Base-by-base conservation (phyloP, 371 early-diverging fungal genomes). In the Apophysomyces trapeziformis region DNA sequence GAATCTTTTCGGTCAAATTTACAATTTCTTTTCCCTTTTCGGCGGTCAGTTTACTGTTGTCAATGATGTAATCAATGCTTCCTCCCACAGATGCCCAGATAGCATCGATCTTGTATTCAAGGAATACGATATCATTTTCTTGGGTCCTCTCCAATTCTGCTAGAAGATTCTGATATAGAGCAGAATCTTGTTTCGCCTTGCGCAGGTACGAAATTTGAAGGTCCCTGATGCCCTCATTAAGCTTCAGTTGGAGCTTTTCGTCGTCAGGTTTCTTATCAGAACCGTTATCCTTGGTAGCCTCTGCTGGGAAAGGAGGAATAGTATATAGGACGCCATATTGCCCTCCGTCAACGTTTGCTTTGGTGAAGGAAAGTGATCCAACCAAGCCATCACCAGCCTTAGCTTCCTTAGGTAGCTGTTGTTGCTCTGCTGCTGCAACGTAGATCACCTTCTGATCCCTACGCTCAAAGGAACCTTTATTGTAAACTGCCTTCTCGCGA, bases 371-470 rank as follows among this genome's bases (percentile, higher is more conserved):
- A 44, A 95, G 75, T 46, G 83, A 84, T 1, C 95, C 97, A 12
- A 88, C 75, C 36, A 96, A 79, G 32, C 90, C 70, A 73, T 96
- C 97, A 0, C 95, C 95, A 0, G 89, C 75, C 67, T 89, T 88
- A 35, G 90, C 92, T 13, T 88, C 90, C 66, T 90, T 89, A 37
- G 95, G 92, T 16, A 89, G 63, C 38, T 57, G 64, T 11, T 46
- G 58, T 18, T 65, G 60, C 37, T 77, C 74, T 36, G 84, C 81
- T 32, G 79, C 70, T 43, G 80, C 79, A 60, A 83, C 63, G 46
- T 74, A 80, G 7, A 79, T 70, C 4, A 64, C 77, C 43, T 74
- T 78, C 12, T 64, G 39, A 32, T 79, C 76, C 32, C 68, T 73
- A 4, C 75, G 71, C 36, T 83, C 79, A 1, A 83, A 58, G 12